Evolutionary conservation across 495 filamentous ascomycete genomes (phyloP).

Genomic region (Xylaria venustula): DNA sequence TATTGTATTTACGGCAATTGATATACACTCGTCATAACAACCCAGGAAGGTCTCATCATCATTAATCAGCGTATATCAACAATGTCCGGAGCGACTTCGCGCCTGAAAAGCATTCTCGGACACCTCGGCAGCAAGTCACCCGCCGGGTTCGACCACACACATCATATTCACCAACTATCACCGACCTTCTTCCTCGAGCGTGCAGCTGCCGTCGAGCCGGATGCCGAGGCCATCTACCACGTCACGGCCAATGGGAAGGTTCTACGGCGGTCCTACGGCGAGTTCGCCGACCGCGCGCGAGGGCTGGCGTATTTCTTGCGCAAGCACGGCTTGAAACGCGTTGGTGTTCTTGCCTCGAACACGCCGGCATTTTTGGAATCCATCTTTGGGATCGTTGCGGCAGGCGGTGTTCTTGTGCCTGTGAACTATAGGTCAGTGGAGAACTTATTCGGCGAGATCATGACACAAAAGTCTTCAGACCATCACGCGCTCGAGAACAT

Average conservation of each 20-base stretch:
- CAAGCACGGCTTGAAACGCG: slow-evolving; percentile 65
- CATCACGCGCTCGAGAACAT: neutral
- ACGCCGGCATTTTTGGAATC: slow-evolving; percentile 91
- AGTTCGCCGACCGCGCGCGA: slow-evolving; percentile 78
- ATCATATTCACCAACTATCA: slow-evolving; percentile 77
- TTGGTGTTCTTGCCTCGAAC: slow-evolving; percentile 84
- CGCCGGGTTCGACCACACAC: slow-evolving; percentile 43
- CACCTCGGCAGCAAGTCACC: slow-evolving; percentile 54
- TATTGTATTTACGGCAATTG: too few relatives aligned
- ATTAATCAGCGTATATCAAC: too few relatives aligned
- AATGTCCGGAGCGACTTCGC: slow-evolving; percentile 49
- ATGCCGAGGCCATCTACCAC: slow-evolving; percentile 86
- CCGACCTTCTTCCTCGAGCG: slow-evolving; percentile 88
- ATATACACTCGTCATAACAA: too few relatives aligned
- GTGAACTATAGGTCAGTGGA: slow-evolving; percentile 70
- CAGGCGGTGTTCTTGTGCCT: slow-evolving; percentile 74
- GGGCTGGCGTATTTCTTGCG: slow-evolving; percentile 85
- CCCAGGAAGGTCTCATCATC: too few relatives aligned
- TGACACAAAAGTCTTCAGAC: neutral
- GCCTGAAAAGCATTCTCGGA: slow-evolving; percentile 55
- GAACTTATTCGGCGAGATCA: neutral
- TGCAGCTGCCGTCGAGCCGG: slow-evolving; percentile 85
- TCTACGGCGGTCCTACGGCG: slow-evolving; percentile 72
- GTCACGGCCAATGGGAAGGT: slow-evolving; percentile 71
- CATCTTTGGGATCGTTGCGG: slow-evolving; percentile 85